Evolutionary conservation across 2,329 filamentous ascomycete species (phyloP).

Genomic region (Botrytis squamosa): DNA sequence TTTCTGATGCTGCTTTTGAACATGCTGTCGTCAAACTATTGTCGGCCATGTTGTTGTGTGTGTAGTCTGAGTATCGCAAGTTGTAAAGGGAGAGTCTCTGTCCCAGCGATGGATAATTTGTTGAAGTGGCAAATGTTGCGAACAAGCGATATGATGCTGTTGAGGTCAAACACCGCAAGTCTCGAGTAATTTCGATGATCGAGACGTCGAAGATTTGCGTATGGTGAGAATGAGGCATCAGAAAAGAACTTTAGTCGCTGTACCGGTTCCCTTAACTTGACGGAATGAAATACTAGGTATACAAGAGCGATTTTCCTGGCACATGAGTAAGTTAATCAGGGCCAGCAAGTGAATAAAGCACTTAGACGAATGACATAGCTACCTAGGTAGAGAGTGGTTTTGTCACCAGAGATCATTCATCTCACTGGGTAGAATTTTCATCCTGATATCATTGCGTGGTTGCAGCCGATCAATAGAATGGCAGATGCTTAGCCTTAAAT

Average conservation of each 20-base stretch:
- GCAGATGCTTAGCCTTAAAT: neutral
- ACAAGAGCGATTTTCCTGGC: neutral
- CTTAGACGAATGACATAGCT: neutral
- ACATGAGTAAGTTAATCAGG: neutral
- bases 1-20: too few species aligned
- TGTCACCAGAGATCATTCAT: neutral
- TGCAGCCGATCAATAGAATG: accelerated
- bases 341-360: neutral
- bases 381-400: neutral
- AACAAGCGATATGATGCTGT: neutral
- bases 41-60: neutral
- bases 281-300: neutral
- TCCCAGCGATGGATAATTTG: neutral
- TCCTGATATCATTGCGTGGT: neutral
- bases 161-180: neutral
- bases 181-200: neutral
- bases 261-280: neutral
- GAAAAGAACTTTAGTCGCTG: neutral
- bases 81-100: neutral
- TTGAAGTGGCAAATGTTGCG: neutral
- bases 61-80: neutral
- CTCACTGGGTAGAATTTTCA: neutral
- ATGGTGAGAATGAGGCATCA: neutral
- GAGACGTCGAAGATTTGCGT: neutral
- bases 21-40: neutral